Evolutionary conservation across 306 rosid species (phyloP).

Genomic region (Rosa chinensis): DNA sequence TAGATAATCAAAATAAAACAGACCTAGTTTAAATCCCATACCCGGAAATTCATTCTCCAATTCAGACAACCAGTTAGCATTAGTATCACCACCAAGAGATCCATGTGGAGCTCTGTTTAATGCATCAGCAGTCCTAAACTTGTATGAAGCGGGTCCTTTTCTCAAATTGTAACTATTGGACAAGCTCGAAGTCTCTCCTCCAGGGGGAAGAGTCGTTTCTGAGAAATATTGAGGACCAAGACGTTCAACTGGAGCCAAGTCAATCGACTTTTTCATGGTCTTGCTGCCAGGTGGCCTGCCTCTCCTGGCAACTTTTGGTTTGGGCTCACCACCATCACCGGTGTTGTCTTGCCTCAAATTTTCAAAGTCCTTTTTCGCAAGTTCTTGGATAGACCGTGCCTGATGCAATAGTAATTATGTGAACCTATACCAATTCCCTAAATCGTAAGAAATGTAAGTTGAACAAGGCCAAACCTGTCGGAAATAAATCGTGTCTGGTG

Average conservation of each 20-base stretch:
- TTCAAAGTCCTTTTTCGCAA: conserved; percentile 81
- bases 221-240: conserved; percentile 53
- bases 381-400: conserved; percentile 92
- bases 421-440: conserved; percentile 9
- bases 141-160: conserved; percentile 42
- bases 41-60: conserved; percentile 97
- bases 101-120: conserved; percentile 38
- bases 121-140: conserved; percentile 48
- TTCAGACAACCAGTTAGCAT: conserved; percentile 56
- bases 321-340: conserved; percentile 55
- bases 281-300: conserved; percentile 96
- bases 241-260: conserved; percentile 45
- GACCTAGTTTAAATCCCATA: conserved; percentile 17
- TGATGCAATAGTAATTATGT: conserved; percentile 29
- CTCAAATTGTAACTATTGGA: conserved; percentile 71
- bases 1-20: conserved; percentile 9
- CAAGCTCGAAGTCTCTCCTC: conserved; percentile 55
- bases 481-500: conserved; percentile 70
- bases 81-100: conserved; percentile 51
- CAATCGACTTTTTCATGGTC: conserved; percentile 49
- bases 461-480: conserved; percentile 67
- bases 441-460: conserved; percentile 11
- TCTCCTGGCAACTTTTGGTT: conserved; percentile 67
- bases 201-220: conserved; percentile 67
- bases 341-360: conserved; percentile 77